These are phyloP conservation scores for Chlamydomonas schloesseri DNA, from an alignment of 139 green algal genomes.

Conservation along the genomic window DNA sequence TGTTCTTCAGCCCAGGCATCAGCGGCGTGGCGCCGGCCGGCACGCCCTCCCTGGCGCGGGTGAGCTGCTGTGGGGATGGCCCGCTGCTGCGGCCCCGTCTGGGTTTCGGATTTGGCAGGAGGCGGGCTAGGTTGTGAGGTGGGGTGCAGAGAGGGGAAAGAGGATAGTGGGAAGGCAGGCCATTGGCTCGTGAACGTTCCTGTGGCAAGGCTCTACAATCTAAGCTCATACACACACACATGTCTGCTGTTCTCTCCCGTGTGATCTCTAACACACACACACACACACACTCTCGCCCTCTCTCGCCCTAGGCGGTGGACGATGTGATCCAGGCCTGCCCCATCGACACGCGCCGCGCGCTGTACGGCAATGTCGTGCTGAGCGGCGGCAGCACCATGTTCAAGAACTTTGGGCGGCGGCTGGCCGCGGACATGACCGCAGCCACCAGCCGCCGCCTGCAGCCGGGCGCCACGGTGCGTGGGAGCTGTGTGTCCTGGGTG, in stretches of 20 bases:
- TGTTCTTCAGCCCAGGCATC: constrained; percentile 85
- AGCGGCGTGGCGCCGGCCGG: neutral
- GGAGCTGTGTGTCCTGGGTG: too few species aligned
- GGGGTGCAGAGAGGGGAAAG: neutral
- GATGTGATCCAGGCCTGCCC: constrained; percentile 73
- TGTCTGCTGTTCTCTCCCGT: too few species aligned
- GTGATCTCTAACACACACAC: too few species aligned
- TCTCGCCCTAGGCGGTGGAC: constrained; percentile 72
- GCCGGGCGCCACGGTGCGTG: constrained; percentile 24
- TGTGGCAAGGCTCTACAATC: too few species aligned
- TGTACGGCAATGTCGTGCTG: constrained; percentile 81
- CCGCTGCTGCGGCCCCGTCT: too few species aligned
- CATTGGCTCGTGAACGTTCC: too few species aligned
- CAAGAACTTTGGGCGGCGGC: constrained; percentile 77
- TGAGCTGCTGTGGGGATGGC: too few species aligned
- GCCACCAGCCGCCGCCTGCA: constrained; percentile 1
- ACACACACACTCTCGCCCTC: too few species aligned
- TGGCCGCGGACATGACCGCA: constrained; percentile 59
- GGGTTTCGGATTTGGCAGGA: too few species aligned
- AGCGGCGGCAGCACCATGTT: constrained; percentile 83
- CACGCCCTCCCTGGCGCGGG: constrained; percentile 26
- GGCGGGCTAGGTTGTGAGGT: neutral
- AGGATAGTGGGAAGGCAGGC: too few species aligned
- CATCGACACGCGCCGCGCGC: constrained; percentile 84
- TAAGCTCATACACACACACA: too few species aligned